phyloP scores from a whole-genome alignment of 148 eudicot genomes.

The Persicaria maculosa region DNA sequence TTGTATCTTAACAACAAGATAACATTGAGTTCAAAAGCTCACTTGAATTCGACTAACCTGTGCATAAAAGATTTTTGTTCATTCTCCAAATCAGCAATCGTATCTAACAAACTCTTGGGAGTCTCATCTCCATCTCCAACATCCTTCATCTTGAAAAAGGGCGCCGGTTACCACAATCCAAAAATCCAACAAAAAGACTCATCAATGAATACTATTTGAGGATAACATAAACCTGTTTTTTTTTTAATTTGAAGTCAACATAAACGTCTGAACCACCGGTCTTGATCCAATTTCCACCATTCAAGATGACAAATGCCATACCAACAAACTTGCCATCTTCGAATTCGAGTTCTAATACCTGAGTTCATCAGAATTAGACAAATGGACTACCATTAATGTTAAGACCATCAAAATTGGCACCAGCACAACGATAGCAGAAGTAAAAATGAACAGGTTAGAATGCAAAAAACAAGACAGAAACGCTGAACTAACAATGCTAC shows the following conservation, averaged over 20 bases:
- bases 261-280: slow-evolving; percentile 75
- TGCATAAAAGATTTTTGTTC: slow-evolving; percentile 98
- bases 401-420: too few species aligned
- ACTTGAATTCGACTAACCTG: slow-evolving; percentile 40
- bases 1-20: neutral
- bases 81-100: slow-evolving; percentile 74
- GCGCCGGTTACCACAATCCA: slow-evolving; percentile 4
- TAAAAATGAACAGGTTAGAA: too few species aligned
- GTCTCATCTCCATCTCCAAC: slow-evolving; percentile 81
- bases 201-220: slow-evolving; percentile 12
- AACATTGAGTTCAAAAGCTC: neutral
- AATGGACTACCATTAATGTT: too few species aligned
- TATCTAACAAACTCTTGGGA: slow-evolving; percentile 66
- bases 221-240: slow-evolving; percentile 23
- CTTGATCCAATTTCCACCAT: slow-evolving; percentile 83
- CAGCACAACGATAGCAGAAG: too few species aligned
- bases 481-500: too few species aligned
- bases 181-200: neutral
- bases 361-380: slow-evolving; percentile 11
- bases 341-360: slow-evolving; percentile 54
- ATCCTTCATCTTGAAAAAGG: slow-evolving; percentile 34
- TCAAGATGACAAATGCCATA: slow-evolving; percentile 84
- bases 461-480: too few species aligned
- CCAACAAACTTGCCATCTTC: slow-evolving; percentile 63
- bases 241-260: slow-evolving; percentile 40